These are phyloP conservation scores for Papiliotrema nemorosa DNA, from an alignment of 1,284 basidiomycete species.

Conservation along the genomic window DNA sequence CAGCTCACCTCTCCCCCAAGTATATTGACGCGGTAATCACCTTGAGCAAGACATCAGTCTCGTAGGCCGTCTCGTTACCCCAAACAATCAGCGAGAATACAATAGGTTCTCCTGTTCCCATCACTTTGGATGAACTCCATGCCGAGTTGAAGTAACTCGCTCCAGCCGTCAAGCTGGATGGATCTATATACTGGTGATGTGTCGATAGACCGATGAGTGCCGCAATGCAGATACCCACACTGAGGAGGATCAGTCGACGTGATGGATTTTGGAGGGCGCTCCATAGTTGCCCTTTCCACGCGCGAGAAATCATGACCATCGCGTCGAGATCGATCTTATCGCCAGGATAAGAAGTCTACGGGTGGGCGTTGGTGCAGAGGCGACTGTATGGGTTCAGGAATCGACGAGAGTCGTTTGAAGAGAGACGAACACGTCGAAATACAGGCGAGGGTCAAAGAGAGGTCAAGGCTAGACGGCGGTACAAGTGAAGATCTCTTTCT, in stretches of 20 bases:
- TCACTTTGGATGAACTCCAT: background rate
- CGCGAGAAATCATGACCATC: too few relatives aligned
- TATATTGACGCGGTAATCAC: background rate
- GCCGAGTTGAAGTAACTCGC: background rate
- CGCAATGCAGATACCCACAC: background rate
- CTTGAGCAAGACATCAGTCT: constrained; percentile 2
- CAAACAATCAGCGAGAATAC: constrained; percentile 2
- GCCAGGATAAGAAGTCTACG: too few relatives aligned
- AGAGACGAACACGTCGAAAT: too few relatives aligned
- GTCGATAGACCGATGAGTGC: background rate
- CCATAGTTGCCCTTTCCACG: too few relatives aligned
- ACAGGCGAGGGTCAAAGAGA: too few relatives aligned
- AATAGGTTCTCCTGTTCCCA: constrained; percentile 1
- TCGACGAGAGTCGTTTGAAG: too few relatives aligned
- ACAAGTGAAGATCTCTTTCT: too few relatives aligned
- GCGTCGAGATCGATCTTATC: too few relatives aligned
- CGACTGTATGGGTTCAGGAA: too few relatives aligned
- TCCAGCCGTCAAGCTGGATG: background rate
- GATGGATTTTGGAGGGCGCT: too few relatives aligned
- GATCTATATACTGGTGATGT: background rate
- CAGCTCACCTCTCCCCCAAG: background rate
- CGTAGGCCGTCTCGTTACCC: constrained; percentile 1
- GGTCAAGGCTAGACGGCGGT: too few relatives aligned
- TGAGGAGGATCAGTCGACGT: background rate
- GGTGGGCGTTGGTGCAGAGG: too few relatives aligned